Base-by-base conservation (phyloP, 192 early-diverging fungal genomes). In the Lobosporangium transversale region DNA sequence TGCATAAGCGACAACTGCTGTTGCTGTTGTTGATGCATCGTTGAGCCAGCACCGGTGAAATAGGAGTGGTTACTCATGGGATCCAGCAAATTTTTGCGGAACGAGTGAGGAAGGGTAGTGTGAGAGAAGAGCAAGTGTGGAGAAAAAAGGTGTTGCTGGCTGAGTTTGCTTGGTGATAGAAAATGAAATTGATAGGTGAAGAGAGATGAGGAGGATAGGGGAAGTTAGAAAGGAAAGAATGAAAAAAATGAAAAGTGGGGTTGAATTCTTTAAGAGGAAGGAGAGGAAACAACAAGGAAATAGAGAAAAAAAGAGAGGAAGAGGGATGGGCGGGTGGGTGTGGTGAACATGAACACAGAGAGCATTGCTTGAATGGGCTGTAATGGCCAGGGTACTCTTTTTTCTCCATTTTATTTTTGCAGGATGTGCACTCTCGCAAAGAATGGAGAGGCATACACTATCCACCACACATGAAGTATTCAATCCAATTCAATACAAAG, bases 21-120 rank as follows among this genome's bases (percentile, higher is more conserved):
- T 24, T 66, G 64, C 21, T 68, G 66, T n/a, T 68, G 66, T 21
- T 58, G 70, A 17, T 64, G 70, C 31, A 74, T 42, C 14, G 66
- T 37, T 7, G 49, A 24, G 24, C 33, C 58, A 29, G 53, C 53
- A 33, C 53, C 69, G 27, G 69, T 15, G 48, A 53, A 71, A 33
- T 58, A 69, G 18, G 36, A 26, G 57, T 36, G 24, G 67, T 53
- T 61, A 21, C 53, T 63, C 69, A 71, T 71, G 33, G 37, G 2
- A 26, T 24, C 27, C 2, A 29, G 15, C 20, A n/a, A n/a, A n/a
- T 40, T 7, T 40, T 7, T 10, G 37, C 37, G 37, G 45, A 18
- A 26, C 20, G 33, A 18, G 37, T 20, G 26, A 42, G 36, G 17
- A 24, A 24, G 50, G 24, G 27, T 20, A 18, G 51, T 26, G 27